Base-by-base conservation (phyloP, 108 stramenopile species). In the Bacterosira constricta region DNA sequence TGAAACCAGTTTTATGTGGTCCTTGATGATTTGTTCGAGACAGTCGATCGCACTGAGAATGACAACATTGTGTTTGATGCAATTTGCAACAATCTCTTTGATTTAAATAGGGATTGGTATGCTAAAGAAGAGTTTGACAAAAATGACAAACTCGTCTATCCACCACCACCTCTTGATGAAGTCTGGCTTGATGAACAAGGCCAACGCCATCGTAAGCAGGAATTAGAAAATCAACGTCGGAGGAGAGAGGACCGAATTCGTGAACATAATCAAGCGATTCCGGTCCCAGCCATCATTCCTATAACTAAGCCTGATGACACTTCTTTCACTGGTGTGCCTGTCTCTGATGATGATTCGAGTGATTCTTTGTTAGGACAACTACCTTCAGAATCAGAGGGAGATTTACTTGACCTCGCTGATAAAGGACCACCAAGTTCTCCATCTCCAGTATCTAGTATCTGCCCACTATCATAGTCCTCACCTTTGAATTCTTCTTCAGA, bases 1-100 rank as follows among this genome's bases (percentile, higher is more conserved):
- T n/a, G n/a, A 34, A 71, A 71, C 10, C 79, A 73, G 32, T 80
- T 59, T 30, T 65, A 74, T 56, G 66, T 74, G 2, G 29, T 26
- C 2, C 38, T 52, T 42, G 58, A 71, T 13, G 58, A 71, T 9
- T 46, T 44, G 27, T 71, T 71, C 26, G 58, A 71, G 46, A 60
- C 58, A 27, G 77, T 79, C 5, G 18, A 45, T 8, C 3, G 44
- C 6, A 45, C 44, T 6, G 44, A 18, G 15, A 18, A 3, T 18
- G 44, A 45, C 18, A 18, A 8, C 3, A 3, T 3, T 2, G 8
- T 45, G 17, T 3, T 45, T 7, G 44, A 45, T 3, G 15, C 44
- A 18, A 45, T 45, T 8, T 45, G 44, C 8, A 45, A 45, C 2
- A 18, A 7, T 6, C 8, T 45, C 3, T 45, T 45, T 45, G 17